These are phyloP conservation scores for Trifolium pratense DNA, from an alignment of 306 rosid species.

Conservation along the genomic window DNA sequence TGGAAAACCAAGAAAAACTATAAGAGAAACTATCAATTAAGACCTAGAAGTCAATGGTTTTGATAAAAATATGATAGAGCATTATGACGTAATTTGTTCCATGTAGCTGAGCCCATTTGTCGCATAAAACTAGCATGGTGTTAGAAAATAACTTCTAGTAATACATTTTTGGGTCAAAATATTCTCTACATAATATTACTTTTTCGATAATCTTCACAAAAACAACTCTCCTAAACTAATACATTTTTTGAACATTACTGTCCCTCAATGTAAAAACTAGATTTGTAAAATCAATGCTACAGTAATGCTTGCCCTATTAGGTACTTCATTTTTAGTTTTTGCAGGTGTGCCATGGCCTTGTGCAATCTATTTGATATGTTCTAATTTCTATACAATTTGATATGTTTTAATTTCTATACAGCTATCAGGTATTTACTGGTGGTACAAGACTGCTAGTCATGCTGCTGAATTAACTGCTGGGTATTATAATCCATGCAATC, in stretches of 20 bases:
- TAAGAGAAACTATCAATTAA: too few species aligned
- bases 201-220: not conserved
- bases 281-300: slow-evolving; percentile 9
- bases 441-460: slow-evolving; percentile 94
- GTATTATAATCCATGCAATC: slow-evolving; percentile 87
- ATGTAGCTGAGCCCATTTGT: not conserved
- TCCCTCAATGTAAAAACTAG: not conserved
- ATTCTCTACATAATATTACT: slow-evolving; percentile 6
- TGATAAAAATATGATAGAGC: not conserved
- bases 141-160: not conserved
- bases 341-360: slow-evolving; percentile 38
- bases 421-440: slow-evolving; percentile 92
- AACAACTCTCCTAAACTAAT: not conserved
- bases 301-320: slow-evolving; percentile 12
- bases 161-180: not conserved
- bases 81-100: not conserved
- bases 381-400: too few species aligned
- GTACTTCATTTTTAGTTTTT: slow-evolving; percentile 19
- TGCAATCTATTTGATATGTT: slow-evolving; percentile 55
- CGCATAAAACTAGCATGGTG: not conserved
- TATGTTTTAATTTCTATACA: slow-evolving; percentile 66
- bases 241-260: slow-evolving; percentile 14
- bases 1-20: not conserved
- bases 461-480: slow-evolving; percentile 97
- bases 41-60: not conserved